Evolutionary conservation across 495 filamentous ascomycete species (phyloP), one percentile per base, ranked within the genome.

Genomic region (Articulospora tetracladia): DNA sequence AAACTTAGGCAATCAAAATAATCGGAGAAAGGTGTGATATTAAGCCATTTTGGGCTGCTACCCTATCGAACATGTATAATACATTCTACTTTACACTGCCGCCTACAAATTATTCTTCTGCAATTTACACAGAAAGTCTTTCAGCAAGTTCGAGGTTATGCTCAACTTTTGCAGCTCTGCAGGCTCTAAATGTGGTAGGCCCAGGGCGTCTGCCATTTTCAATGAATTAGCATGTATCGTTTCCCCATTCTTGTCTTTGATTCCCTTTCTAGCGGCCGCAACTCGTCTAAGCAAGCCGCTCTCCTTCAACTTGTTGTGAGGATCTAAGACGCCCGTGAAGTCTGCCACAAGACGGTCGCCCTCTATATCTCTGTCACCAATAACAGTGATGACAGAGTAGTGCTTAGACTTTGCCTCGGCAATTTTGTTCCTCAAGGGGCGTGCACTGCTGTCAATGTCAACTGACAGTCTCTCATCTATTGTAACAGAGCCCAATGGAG

Each of bases 361-460:
- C 3, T 55, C 48, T 8, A 80, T 58, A 54, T 82, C 81, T 53
- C 76, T 79, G 17, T 83, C 72, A 1, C 93, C 93, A 11, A 94
- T 75, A 23, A 92, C 84, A 47, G 89, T 80, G 53, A 95, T 84
- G 50, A 91, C 68, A 52, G 86, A 87, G 64, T 93, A 95, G 28
- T 85, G 83, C 74, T 86, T 88, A 53, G 72, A 73, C 63, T 85
- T 91, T 7, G 92, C 92, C 57, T 86, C 81, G 12, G 77, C 75
- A 50, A 92, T 76, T 74, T 96, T 96, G 70, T 84, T 84, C 1
- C 73, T 68, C 26, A 96, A 66, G 0, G 80, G 77, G 54, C 85
- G 79, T 15, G 74, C 72, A 58, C 82, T 86, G 59, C 76, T 79
- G 60, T 97, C 92, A 24, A 90, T 67, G 66, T 96, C 91, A 54